A percentile compares a stretch with the other conserved stretches of the same genome.
These are phyloP conservation scores for Discostella pseudostelligera DNA, from an alignment of 108 stramenopile species.

Conservation along the genomic window DNA sequence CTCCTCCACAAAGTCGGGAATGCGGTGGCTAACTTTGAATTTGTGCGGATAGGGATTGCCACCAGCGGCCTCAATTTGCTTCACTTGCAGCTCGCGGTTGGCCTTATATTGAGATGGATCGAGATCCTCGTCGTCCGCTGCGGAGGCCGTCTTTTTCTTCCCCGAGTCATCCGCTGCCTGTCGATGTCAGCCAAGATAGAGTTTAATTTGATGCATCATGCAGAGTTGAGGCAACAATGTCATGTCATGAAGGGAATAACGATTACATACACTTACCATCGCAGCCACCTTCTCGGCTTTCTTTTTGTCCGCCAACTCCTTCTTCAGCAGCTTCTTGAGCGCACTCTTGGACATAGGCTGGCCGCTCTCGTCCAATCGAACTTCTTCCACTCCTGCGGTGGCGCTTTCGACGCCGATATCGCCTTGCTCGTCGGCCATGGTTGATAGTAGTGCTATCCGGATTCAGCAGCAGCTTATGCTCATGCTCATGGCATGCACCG, in stretches of 20 bases:
- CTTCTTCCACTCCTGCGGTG: conserved; percentile 26
- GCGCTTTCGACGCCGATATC: conserved; percentile 19
- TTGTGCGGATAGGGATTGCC: conserved; percentile 98
- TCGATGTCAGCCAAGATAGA: not conserved
- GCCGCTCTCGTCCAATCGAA: conserved; percentile 27
- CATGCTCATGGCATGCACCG: conserved; percentile 15
- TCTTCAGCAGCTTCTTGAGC: conserved; percentile 73
- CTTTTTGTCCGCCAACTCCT: conserved; percentile 59
- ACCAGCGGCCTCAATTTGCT: conserved; percentile 81
- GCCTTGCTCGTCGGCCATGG: conserved; percentile 36
- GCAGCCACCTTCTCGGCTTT: conserved; percentile 42
- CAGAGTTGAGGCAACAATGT: not conserved
- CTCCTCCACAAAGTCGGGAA: conserved; percentile 87
- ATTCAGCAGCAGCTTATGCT: too few species aligned
- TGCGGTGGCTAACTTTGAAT: conserved; percentile 86
- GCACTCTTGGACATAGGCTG: conserved; percentile 56
- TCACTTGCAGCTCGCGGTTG: conserved; percentile 82
- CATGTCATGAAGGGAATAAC: not conserved
- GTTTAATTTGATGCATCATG: not conserved
- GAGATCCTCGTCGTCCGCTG: conserved; percentile 79
- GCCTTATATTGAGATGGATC: conserved; percentile 95
- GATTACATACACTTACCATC: conserved; percentile 10
- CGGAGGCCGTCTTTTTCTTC: conserved; percentile 43
- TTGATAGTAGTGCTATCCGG: too few species aligned
- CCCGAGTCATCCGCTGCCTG: conserved; percentile 41